phyloP scores from a whole-genome alignment of 106 monocot genomes.

The Gastrodia elata region DNA sequence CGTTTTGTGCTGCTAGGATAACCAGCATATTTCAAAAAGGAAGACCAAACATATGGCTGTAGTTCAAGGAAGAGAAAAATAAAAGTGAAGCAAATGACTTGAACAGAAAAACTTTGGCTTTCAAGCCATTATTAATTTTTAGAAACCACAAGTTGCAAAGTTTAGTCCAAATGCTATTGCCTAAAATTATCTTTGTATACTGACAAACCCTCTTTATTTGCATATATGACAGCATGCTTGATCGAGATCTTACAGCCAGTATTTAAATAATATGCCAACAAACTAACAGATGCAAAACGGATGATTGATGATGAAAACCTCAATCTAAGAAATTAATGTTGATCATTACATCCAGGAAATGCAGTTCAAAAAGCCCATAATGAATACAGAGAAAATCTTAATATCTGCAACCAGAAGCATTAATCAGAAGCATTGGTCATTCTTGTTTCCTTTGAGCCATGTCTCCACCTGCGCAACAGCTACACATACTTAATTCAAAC shows the following conservation, averaged over 20 bases:
- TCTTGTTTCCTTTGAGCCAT: conserved; percentile 46
- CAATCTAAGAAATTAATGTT: background rate
- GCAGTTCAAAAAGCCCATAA: too few species aligned
- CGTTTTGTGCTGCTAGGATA: too few species aligned
- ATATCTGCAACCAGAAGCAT: background rate
- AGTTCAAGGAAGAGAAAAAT: background rate
- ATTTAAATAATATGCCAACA: background rate
- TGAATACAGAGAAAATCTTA: background rate
- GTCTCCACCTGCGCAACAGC: too few species aligned
- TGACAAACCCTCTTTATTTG: background rate
- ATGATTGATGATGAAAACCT: background rate
- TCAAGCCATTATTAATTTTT: background rate
- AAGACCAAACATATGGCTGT: background rate
- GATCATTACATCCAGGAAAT: background rate
- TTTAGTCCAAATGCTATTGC: background rate
- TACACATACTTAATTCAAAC: too few species aligned
- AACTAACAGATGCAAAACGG: background rate
- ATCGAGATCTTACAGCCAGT: background rate
- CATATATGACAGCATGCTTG: background rate
- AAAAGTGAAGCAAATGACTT: background rate
- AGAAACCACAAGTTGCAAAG: background rate
- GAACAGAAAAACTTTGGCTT: background rate
- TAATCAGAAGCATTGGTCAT: conserved; percentile 4
- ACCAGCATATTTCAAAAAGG: too few species aligned
- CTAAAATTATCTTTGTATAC: background rate